Percentiles rank a stretch among this genome's conserved stretches.
phyloP scores from a whole-genome alignment of 331 rosid genomes.

The Pyrus hybrid region DNA sequence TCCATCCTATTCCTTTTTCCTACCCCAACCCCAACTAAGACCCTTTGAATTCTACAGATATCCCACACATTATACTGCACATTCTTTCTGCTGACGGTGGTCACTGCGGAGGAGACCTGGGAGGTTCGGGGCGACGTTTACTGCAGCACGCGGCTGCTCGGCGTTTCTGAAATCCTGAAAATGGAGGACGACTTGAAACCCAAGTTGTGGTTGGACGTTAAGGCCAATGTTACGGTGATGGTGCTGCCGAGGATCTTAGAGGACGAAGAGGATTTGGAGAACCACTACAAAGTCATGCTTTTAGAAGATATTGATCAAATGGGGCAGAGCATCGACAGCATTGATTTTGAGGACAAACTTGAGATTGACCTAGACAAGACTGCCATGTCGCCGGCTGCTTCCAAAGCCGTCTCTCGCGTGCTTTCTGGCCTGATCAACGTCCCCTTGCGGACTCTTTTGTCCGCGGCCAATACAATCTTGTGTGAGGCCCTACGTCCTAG shows the following conservation, averaged over 20 bases:
- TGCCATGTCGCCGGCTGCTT: background rate
- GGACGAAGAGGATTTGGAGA: background rate
- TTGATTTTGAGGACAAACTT: background rate
- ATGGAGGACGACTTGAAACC: background rate
- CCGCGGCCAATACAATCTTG: background rate
- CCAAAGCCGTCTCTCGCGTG: background rate
- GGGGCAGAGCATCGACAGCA: background rate
- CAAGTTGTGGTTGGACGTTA: background rate
- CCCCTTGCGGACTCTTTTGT: background rate
- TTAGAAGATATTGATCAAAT: background rate
- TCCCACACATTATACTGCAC: too few relatives aligned
- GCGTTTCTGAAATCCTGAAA: background rate
- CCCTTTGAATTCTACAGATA: too few relatives aligned
- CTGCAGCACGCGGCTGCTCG: background rate
- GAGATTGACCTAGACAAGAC: background rate
- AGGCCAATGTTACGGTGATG: background rate
- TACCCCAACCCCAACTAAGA: too few relatives aligned
- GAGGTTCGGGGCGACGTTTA: background rate
- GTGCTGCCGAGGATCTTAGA: background rate
- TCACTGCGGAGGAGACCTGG: background rate
- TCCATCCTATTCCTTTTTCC: too few relatives aligned
- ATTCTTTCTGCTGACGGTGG: background rate
- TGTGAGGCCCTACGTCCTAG: too few relatives aligned
- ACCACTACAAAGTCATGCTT: background rate
- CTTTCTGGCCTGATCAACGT: background rate